Conservation (phyloP, 2,329 filamentous ascomycete species). For the Arthrobotrys entomopaga region DNA sequence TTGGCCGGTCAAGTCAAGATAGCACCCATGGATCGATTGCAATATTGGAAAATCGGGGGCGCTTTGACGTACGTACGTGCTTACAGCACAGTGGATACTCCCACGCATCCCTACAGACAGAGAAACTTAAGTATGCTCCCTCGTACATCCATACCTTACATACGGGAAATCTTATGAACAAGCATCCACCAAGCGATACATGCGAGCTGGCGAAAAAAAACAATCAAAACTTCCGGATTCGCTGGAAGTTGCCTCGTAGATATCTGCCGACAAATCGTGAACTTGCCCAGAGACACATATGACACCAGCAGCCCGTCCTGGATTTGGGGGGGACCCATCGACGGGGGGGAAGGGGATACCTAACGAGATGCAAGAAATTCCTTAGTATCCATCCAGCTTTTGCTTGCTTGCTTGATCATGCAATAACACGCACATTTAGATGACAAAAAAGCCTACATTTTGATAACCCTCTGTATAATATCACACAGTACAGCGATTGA, state of each 20-base stretch:
- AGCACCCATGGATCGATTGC: too few species aligned
- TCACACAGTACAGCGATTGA: neutral
- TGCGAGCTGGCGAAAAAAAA: neutral
- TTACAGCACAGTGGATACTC: too few species aligned
- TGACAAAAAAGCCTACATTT: conserved; percentile 27
- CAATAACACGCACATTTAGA: conserved; percentile 46
- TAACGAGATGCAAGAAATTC: conserved; percentile 17
- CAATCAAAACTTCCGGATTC: neutral
- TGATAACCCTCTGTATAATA: conserved; percentile 14
- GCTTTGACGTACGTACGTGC: too few species aligned
- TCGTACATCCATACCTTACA: too few species aligned
- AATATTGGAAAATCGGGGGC: too few species aligned
- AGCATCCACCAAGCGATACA: neutral
- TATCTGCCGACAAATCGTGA: conserved; percentile 18
- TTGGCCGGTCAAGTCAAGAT: too few species aligned
- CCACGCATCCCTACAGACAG: too few species aligned
- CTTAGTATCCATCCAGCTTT: conserved; percentile 11
- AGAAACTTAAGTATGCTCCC: too few species aligned
- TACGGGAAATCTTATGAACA: too few species aligned
- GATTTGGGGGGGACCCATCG: too few species aligned
- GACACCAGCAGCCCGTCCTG: too few species aligned
- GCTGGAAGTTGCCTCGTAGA: conserved; percentile 3
- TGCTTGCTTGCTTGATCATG: conserved; percentile 37
- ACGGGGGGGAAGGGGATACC: neutral
- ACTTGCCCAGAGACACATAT: neutral